Evolutionary conservation across 2,329 filamentous ascomycete genomes (phyloP).

Genomic region (Talaromyces sp.): DNA sequence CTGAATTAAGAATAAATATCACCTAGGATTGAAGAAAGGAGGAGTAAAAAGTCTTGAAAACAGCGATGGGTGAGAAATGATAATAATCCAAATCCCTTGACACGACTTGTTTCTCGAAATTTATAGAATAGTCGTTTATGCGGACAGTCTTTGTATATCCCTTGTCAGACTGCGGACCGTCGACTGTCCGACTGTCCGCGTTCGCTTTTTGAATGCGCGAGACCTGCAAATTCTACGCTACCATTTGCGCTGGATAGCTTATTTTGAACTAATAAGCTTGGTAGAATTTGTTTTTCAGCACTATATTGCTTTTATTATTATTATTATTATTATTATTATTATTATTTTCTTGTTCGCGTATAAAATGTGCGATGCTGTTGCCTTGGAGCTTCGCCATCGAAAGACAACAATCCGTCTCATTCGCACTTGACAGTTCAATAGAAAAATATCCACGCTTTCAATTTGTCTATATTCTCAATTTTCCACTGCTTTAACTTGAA

Average conservation of each 20-base stretch:
- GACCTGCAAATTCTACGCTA: background rate
- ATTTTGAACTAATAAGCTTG: background rate
- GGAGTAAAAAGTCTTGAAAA: background rate
- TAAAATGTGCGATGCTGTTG: background rate
- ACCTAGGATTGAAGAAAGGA: background rate
- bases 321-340: background rate
- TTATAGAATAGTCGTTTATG: background rate
- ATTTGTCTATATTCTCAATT: background rate
- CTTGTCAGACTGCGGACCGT: background rate
- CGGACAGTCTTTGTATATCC: background rate
- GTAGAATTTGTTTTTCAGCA: background rate
- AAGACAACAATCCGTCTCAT: background rate
- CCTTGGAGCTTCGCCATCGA: background rate
- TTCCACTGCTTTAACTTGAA: background rate
- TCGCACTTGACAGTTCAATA: background rate
- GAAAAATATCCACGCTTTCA: background rate
- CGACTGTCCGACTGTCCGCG: background rate
- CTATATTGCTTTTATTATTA: no score
- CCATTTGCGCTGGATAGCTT: background rate
- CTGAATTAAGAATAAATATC: background rate
- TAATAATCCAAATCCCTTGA: background rate
- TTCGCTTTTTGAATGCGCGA: background rate
- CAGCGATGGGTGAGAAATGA: background rate
- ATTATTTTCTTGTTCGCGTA: background rate
- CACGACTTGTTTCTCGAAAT: background rate